phyloP scores from a whole-genome alignment of 2,329 filamentous ascomycete genomes.

The Didymella pomorum region DNA sequence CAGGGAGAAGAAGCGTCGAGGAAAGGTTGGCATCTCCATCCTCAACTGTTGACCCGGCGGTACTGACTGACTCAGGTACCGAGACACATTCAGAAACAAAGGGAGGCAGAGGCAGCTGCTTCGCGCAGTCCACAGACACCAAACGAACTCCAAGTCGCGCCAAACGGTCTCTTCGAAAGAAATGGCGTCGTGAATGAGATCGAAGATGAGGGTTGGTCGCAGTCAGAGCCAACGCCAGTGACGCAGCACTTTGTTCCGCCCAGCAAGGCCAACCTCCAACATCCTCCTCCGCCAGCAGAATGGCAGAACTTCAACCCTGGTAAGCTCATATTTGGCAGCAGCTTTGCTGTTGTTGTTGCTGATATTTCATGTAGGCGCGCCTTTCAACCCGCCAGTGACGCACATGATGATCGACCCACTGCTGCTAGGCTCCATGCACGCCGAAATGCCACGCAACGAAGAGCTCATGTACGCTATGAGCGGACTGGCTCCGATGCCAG shows the following conservation, averaged over 20 bases:
- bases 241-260: constrained; percentile 43
- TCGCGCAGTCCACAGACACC: constrained; percentile 38
- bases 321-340: constrained; percentile 20
- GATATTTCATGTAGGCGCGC: constrained; percentile 27
- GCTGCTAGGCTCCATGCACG: constrained; percentile 46
- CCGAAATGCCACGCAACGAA: constrained; percentile 44
- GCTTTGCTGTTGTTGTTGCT: background rate
- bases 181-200: constrained; percentile 42
- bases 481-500: constrained; percentile 46
- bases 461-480: constrained; percentile 50
- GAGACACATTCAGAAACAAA: constrained; percentile 50
- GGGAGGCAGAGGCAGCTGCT: constrained; percentile 45
- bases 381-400: constrained; percentile 43
- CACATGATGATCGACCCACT: constrained; percentile 51
- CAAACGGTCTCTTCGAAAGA: constrained; percentile 39
- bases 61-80: constrained; percentile 42
- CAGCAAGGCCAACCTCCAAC: constrained; percentile 35
- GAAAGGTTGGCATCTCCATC: constrained; percentile 67
- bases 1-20: constrained; percentile 90
- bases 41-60: background rate
- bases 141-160: constrained; percentile 37
- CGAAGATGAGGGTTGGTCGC: constrained; percentile 50
- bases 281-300: constrained; percentile 37
- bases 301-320: constrained; percentile 44
- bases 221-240: constrained; percentile 45